These are phyloP conservation scores for Aspergillus viridinutans DNA, from an alignment of 2,329 filamentous ascomycete species.

Conservation along the genomic window DNA sequence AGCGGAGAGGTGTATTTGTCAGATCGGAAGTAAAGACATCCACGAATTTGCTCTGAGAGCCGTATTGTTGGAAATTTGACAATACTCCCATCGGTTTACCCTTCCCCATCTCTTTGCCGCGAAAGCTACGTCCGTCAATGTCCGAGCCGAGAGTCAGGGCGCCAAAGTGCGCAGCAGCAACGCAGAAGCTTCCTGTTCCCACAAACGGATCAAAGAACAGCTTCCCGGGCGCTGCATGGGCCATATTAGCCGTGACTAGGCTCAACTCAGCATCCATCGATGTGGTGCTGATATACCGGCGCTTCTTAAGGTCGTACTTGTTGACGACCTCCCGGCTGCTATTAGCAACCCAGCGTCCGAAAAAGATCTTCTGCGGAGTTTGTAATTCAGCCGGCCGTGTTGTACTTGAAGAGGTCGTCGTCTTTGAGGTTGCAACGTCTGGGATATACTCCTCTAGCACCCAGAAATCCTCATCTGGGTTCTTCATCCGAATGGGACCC, in stretches of 20 bases:
- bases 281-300: conserved; percentile 89
- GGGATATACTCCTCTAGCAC: conserved; percentile 78
- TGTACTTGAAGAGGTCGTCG: conserved; percentile 4
- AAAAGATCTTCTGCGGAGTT: conserved; percentile 60
- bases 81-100: conserved; percentile 44
- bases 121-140: conserved; percentile 85
- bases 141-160: conserved; percentile 81
- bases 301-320: conserved; percentile 86
- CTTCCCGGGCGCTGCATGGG: conserved; percentile 74
- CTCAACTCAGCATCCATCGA: conserved; percentile 96
- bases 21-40: conserved; percentile 82
- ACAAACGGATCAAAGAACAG: conserved; percentile 94
- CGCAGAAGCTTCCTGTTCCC: conserved; percentile 86
- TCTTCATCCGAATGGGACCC: conserved; percentile 72
- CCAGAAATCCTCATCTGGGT: conserved; percentile 69
- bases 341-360: conserved; percentile 67
- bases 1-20: conserved; percentile 74
- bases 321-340: conserved; percentile 65
- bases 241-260: conserved; percentile 86
- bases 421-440: conserved; percentile 25
- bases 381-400: conserved; percentile 41
- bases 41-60: conserved; percentile 60
- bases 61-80: conserved; percentile 84
- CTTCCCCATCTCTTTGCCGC: conserved; percentile 56
- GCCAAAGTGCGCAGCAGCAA: conserved; percentile 88